These are phyloP conservation scores for Raddia distichophylla DNA, from an alignment of 176 grass and related monocot species.

Conservation along the genomic window DNA sequence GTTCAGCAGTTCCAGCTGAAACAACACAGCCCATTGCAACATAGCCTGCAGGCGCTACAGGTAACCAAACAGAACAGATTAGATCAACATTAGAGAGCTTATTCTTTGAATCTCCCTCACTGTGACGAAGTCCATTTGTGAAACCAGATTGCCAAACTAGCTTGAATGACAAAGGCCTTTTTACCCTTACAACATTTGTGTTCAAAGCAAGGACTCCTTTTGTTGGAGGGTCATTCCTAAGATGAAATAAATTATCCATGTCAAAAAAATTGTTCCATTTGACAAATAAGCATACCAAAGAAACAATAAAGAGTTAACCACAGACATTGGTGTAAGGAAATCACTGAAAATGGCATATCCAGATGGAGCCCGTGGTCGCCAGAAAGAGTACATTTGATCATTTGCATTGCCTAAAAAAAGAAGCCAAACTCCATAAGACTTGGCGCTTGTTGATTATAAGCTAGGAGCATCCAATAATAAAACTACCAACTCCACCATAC, in stretches of 20 bases:
- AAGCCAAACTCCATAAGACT: slow-evolving; percentile 21
- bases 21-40: slow-evolving; percentile 90
- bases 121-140: slow-evolving; percentile 38
- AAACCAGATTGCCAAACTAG: slow-evolving; percentile 68
- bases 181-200: slow-evolving; percentile 86
- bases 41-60: slow-evolving; percentile 80
- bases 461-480: slow-evolving; percentile 13
- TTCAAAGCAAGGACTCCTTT: slow-evolving; percentile 96
- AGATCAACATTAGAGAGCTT: slow-evolving; percentile 32
- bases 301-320: slow-evolving; percentile 40
- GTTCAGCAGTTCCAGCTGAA: slow-evolving; percentile 79
- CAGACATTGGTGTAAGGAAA: slow-evolving; percentile 83
- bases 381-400: slow-evolving; percentile 83
- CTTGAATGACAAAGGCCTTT: slow-evolving; percentile 90
- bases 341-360: slow-evolving; percentile 95
- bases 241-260: slow-evolving; percentile 32
- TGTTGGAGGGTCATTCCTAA: slow-evolving; percentile 85
- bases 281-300: slow-evolving; percentile 29
- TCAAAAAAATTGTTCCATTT: slow-evolving; percentile 33
- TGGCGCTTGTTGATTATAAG: slow-evolving; percentile 27
- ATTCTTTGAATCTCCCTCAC: slow-evolving; percentile 35
- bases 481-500: slow-evolving; percentile 44
- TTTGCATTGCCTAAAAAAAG: slow-evolving; percentile 61
- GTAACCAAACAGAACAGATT: slow-evolving; percentile 87
- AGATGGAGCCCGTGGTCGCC: slow-evolving; percentile 95